Percentiles rank a stretch among this genome's conserved stretches.
phyloP scores from a whole-genome alignment of 345 rosid genomes.

The Arabidopsis suecica region DNA sequence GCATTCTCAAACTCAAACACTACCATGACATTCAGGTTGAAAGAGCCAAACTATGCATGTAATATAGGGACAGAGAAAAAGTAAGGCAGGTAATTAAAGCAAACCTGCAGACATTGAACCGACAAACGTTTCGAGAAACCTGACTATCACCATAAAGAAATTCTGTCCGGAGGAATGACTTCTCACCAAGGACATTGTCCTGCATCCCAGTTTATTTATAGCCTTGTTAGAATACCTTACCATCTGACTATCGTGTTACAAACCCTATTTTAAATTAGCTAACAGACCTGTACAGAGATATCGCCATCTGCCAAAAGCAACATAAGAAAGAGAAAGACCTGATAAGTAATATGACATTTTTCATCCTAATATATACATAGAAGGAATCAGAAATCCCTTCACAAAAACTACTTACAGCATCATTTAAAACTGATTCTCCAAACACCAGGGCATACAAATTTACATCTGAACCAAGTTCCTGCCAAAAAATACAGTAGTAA shows the following conservation, averaged over 20 bases:
- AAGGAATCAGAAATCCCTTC: conserved; percentile 24
- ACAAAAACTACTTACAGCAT: conserved; percentile 68
- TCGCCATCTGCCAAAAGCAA: conserved; percentile 75
- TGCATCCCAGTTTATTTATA: conserved; percentile 53
- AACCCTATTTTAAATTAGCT: conserved; percentile 26
- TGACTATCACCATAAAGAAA: conserved; percentile 78
- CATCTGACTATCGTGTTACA: conserved; percentile 22
- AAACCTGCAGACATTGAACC: conserved; percentile 98
- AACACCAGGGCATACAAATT: conserved; percentile 97
- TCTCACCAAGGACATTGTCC: conserved; percentile 93
- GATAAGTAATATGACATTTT: conserved; percentile 31
- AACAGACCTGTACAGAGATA: conserved; percentile 92
- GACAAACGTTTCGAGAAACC: conserved; percentile 96
- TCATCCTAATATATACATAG: conserved; percentile 20
- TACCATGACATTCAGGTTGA: conserved; percentile 27
- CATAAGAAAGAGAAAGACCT: conserved; percentile 36
- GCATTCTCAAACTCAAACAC: conserved; percentile 12
- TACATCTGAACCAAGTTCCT: conserved; percentile 97
- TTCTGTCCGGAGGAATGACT: conserved; percentile 74
- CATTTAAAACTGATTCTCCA: conserved; percentile 98
- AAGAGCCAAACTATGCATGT: conserved; percentile 23
- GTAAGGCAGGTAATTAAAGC: conserved; percentile 32
- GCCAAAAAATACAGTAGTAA: conserved; percentile 40
- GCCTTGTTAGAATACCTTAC: conserved; percentile 35
- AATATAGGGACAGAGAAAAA: conserved; percentile 14